Evolutionary conservation across 176 grass and related monocot species (phyloP).

Genomic region (Avena atlantica): DNA sequence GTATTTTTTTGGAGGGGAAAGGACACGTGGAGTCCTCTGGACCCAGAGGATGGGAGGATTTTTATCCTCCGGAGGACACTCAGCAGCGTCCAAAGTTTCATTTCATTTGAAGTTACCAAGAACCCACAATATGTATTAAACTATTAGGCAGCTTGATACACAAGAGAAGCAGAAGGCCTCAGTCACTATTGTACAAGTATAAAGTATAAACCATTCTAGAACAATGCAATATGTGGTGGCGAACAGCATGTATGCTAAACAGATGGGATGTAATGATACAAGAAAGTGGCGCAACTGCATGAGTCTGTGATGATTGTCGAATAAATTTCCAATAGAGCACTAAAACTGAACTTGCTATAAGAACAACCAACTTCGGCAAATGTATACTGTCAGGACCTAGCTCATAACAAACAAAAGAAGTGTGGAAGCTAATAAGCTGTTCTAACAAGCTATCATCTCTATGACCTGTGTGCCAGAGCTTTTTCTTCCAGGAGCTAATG

Average conservation of each 20-base stretch:
- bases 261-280: background rate
- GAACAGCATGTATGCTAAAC: background rate
- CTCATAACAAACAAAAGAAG: background rate
- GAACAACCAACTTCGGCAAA: background rate
- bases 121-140: background rate
- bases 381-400: background rate
- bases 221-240: background rate
- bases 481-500: background rate
- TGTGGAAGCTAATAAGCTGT: background rate
- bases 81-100: background rate
- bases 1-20: no score
- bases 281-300: background rate
- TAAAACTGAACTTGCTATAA: background rate
- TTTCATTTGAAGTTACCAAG: background rate
- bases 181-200: background rate
- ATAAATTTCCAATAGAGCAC: slow-evolving; percentile 14
- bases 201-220: background rate
- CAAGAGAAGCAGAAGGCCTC: background rate
- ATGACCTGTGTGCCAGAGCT: background rate
- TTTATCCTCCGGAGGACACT: no score
- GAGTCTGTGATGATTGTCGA: background rate
- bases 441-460: background rate
- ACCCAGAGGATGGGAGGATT: no score
- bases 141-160: background rate
- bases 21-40: no score